phyloP scores from a whole-genome alignment of 208 protist species.

The Zelonia costaricensis region DNA sequence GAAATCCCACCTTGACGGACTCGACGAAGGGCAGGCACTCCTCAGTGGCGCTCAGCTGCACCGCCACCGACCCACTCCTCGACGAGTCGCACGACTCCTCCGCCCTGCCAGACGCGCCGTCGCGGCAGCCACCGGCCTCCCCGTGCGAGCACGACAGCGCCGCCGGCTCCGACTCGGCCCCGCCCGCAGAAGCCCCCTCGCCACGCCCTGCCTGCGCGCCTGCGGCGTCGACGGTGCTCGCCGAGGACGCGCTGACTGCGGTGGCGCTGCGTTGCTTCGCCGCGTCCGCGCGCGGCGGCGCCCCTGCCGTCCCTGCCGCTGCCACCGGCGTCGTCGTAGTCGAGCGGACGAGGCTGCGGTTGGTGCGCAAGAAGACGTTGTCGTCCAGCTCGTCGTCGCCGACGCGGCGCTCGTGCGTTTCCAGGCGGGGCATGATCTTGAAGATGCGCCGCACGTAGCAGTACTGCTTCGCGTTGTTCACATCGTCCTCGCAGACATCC shows the following conservation, averaged over 20 bases:
- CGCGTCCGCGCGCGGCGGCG: background rate
- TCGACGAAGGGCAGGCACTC: conserved; percentile 31
- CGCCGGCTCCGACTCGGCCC: background rate
- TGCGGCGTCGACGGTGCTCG: too few species aligned
- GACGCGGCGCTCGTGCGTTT: conserved; percentile 8
- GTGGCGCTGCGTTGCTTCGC: too few species aligned
- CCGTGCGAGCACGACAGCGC: background rate
- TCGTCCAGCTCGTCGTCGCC: conserved; percentile 31
- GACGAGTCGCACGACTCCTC: background rate
- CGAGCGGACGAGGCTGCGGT: conserved; percentile 25
- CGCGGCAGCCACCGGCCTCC: too few species aligned
- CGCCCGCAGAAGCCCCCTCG: background rate
- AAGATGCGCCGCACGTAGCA: conserved; percentile 55
- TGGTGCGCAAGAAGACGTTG: conserved; percentile 44
- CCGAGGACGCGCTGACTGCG: too few species aligned
- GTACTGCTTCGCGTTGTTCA: conserved; percentile 47
- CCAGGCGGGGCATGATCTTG: conserved; percentile 10
- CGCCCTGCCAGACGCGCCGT: too few species aligned
- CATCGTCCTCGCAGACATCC: conserved; percentile 45
- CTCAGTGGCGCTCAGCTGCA: conserved; percentile 27
- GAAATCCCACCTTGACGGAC: conserved; percentile 45
- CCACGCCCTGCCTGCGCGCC: too few species aligned
- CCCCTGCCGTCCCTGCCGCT: background rate
- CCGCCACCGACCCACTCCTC: background rate
- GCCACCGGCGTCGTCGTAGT: too few species aligned